Base-by-base conservation (phyloP, 306 rosid genomes). In the Prosopis cineraria region DNA sequence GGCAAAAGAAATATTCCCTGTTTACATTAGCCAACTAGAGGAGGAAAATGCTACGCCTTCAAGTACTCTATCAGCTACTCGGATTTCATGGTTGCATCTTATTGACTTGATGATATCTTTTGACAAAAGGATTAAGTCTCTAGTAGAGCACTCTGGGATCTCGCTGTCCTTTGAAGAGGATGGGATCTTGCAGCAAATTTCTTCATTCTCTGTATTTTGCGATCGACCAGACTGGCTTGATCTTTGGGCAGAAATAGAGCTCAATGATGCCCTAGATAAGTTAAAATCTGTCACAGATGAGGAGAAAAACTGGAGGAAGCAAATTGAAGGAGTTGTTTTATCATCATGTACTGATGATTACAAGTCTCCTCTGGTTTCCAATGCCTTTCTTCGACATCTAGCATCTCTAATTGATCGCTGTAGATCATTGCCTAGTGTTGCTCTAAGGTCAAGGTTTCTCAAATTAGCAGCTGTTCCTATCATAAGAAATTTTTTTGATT, bases 161-260 rank as follows among this genome's bases (percentile, higher is more conserved):
- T 72, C 75, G 62, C 82, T 87, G 80, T 86, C 93, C 70, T 82
- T 89, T 72, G 86, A 91, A 84, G 97, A 83, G 66, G 93, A 87
- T 76, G 85, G 65, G 50, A 81, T 86, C 72, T 67, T 76, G 82
- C 87, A 79, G 80, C 88, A 73, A 84, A 70, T 90, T 81, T 95
- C 97, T 73, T 92, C 92, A 64, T 82, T 95, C 10, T 86, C 91
- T 40, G 90, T 95, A 70, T 95, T 95, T 84, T 84, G 89, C 85
- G 98, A 91, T 86, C 87, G 93, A 30, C 95, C 96, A 52, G 98
- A 91, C 68, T 95, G 98, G 98, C 96, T 95, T 86, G 93, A 95
- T 78, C 78, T 89, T 40, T 95, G 98, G 98, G 98, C 96, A 62
- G 91, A 92, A 73, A 88, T 92, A 65, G 98, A 95, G 81, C 85